Conservation (phyloP, 1,284 basidiomycete species). For the Trichosporon sp. region DNA sequence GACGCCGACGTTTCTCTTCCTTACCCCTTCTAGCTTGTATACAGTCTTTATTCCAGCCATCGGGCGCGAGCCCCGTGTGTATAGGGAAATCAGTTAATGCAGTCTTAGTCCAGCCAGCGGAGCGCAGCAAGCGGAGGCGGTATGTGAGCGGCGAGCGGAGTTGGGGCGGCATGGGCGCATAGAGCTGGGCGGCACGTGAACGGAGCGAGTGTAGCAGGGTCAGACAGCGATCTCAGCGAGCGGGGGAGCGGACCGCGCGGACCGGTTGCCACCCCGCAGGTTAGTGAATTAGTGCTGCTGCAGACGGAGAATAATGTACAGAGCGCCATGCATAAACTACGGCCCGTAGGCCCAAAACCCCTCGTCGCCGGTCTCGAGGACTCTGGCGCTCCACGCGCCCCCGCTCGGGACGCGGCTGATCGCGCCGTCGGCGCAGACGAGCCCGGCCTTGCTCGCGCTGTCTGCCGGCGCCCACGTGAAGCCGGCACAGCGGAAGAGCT, state of each 20-base stretch:
- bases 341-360: slow-evolving; percentile 29
- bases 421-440: slow-evolving; percentile 69
- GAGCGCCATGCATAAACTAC: background rate
- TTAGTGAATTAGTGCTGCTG: too few species aligned
- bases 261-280: too few species aligned
- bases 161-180: too few species aligned
- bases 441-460: slow-evolving; percentile 32
- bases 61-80: background rate
- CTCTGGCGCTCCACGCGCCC: slow-evolving; percentile 48
- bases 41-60: slow-evolving; percentile 2
- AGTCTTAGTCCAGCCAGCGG: background rate
- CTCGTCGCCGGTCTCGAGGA: slow-evolving; percentile 13
- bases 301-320: too few species aligned
- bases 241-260: too few species aligned
- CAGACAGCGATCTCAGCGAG: too few species aligned
- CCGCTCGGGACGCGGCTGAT: slow-evolving; percentile 59
- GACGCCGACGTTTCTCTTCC: background rate
- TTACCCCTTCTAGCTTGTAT: background rate
- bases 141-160: background rate
- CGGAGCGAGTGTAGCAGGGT: background rate
- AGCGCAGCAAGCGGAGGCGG: background rate
- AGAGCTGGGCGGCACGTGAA: too few species aligned
- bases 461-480: slow-evolving; percentile 80
- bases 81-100: slow-evolving; percentile 6
- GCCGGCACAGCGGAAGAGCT: slow-evolving; percentile 71